Evolutionary conservation across 352 stramenopile genomes (phyloP), one percentile per base, ranked within the genome.

Genomic region (Globisporangium carolinianum): DNA sequence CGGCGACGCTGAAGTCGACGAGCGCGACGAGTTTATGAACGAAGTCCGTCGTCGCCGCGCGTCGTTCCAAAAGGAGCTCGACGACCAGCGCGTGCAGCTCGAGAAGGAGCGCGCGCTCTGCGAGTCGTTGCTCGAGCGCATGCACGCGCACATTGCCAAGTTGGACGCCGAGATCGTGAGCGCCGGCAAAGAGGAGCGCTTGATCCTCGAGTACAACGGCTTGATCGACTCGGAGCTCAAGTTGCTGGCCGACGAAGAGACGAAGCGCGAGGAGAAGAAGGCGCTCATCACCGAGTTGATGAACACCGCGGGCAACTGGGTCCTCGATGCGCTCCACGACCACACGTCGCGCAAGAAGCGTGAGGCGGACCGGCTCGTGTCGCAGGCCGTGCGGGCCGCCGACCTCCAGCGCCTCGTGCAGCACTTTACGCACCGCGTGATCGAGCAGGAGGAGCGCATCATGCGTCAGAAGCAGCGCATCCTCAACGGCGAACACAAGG

Each of bases 391-490:
- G 38, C 85, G 85, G 35, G 85, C 85, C 38, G 84, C 85, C 7
- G 85, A 94, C 60, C 59, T 94, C 50, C 85, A 94, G 69, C 89
- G 87, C 66, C 74, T 92, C 45, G 85, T 94, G 51, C 85, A 94
- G 73, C 85, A 94, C 66, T 94, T 94, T 54, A 94, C 85, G 35
- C 85, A 93, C 66, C 85, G 85, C 61, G 85, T 94, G 55, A 94
- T 94, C 60, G 85, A 94, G 49, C 85, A 94, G 63, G 83, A 94
- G 53, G 85, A 94, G 68, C 85, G 85, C 47, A 94, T 94, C 55
- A 92, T 94, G 82, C 85, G 85, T 43, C 85, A 94, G 73, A 94
- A 94, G 72, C 85, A 94, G 72, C 85, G 85, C 41, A 94, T 94
- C 62, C 65, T 94, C 14, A 91, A 93, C 61, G 80, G 85, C 58